Percentiles rank a stretch among this genome's conserved stretches.
These are phyloP conservation scores for Myrica gale DNA, from an alignment of 306 rosid species.

Conservation along the genomic window DNA sequence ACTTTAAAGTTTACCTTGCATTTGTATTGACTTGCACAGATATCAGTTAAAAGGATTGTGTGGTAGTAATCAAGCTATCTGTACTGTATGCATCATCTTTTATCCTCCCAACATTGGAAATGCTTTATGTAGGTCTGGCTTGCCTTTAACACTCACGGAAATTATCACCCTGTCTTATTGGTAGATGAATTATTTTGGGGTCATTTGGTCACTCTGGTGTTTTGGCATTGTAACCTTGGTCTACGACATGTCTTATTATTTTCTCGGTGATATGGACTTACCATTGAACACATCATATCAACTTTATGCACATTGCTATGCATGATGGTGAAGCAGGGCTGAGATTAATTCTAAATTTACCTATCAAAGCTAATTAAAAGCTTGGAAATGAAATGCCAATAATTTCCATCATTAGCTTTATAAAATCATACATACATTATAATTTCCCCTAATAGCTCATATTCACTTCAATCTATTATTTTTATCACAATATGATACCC, in stretches of 20 bases:
- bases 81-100: neutral
- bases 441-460: too few species aligned
- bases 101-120: neutral
- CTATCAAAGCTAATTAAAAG: neutral
- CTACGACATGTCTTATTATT: neutral
- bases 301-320: neutral
- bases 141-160: neutral
- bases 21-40: neutral
- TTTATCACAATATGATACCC: too few species aligned
- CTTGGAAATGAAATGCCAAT: neutral
- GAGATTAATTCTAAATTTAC: neutral
- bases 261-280: neutral
- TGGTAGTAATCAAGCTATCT: neutral
- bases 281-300: too few species aligned
- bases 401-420: neutral
- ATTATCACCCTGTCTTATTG: neutral
- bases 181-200: too few species aligned
- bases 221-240: neutral
- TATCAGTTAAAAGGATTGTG: neutral
- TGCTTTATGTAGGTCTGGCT: neutral
- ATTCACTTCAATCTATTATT: too few species aligned
- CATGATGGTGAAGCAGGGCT: neutral
- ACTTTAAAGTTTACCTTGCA: neutral
- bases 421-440: conserved; percentile 7
- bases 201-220: neutral